phyloP scores from a whole-genome alignment of 2,329 filamentous ascomycete species.

The Aspergillus tubingensis region DNA sequence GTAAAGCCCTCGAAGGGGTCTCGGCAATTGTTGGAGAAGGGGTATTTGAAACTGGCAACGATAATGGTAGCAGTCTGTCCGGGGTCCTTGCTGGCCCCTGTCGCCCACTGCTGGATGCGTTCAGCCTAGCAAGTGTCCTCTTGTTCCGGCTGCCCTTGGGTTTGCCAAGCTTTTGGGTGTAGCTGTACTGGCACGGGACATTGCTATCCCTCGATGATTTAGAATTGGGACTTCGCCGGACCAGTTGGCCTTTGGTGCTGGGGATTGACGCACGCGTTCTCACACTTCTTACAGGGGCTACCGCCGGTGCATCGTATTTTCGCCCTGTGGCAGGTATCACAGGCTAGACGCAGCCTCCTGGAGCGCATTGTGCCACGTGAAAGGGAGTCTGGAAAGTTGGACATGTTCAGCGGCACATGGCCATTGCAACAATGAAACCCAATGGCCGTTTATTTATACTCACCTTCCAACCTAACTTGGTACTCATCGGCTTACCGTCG shows the following conservation, averaged over 20 bases:
- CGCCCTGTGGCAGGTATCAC: background rate
- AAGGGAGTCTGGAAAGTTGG: background rate
- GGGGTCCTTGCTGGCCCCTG: too few relatives aligned
- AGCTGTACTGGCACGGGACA: background rate
- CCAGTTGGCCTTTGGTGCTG: too few relatives aligned
- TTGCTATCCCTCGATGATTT: background rate
- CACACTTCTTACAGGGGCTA: background rate
- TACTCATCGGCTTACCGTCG: too few relatives aligned
- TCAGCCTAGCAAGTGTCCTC: background rate
- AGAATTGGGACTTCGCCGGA: background rate
- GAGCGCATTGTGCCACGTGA: background rate
- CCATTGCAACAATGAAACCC: background rate
- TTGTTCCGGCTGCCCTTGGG: constrained; percentile 2
- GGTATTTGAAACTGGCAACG: too few relatives aligned
- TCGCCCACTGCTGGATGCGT: background rate
- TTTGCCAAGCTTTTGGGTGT: background rate
- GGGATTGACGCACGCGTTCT: background rate
- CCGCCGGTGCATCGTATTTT: background rate
- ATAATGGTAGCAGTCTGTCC: too few relatives aligned
- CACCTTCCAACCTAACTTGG: background rate
- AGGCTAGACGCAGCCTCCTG: background rate
- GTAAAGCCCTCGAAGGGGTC: too few relatives aligned
- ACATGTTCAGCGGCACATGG: background rate
- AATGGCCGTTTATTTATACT: background rate
- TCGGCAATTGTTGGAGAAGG: background rate